Evolutionary conservation across 148 eudicot species (phyloP).

Genomic region (Drosera capensis): DNA sequence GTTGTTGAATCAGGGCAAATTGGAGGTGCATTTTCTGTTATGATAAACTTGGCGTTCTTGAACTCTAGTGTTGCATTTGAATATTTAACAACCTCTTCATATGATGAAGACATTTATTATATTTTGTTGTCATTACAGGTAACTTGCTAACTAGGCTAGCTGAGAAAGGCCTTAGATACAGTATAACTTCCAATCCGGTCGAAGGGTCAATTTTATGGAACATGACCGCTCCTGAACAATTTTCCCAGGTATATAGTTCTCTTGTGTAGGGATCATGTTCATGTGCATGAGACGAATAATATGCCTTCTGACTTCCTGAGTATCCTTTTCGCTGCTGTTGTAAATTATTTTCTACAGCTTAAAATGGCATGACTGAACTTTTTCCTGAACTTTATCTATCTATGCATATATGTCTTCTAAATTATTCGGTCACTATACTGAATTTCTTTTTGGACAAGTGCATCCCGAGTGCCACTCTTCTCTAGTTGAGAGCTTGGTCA

Average conservation of each 20-base stretch:
- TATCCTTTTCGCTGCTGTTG: too few species aligned
- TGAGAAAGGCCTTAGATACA: slow-evolving; percentile 47
- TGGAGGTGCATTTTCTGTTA: slow-evolving; percentile 47
- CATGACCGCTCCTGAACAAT: slow-evolving; percentile 50
- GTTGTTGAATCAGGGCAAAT: slow-evolving; percentile 59
- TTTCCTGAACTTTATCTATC: too few species aligned
- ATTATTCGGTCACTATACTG: too few species aligned
- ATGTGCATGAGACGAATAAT: too few species aligned
- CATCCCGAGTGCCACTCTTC: too few species aligned
- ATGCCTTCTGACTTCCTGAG: too few species aligned
- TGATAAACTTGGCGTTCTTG: neutral
- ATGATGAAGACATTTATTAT: neutral
- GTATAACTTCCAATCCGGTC: slow-evolving; percentile 45
- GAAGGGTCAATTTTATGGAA: slow-evolving; percentile 73
- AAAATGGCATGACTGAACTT: too few species aligned
- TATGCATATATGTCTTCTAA: too few species aligned
- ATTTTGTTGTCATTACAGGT: slow-evolving; percentile 32
- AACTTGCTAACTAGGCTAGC: slow-evolving; percentile 57
- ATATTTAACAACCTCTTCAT: neutral
- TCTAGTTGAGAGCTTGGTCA: too few species aligned
- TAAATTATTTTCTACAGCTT: too few species aligned
- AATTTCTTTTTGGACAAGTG: too few species aligned
- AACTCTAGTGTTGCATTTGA: neutral
- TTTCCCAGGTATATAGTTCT: slow-evolving; percentile 40
- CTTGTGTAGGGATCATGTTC: neutral